phyloP scores from a whole-genome alignment of 2,329 filamentous ascomycete genomes.

The Clarireedia paspali region DNA sequence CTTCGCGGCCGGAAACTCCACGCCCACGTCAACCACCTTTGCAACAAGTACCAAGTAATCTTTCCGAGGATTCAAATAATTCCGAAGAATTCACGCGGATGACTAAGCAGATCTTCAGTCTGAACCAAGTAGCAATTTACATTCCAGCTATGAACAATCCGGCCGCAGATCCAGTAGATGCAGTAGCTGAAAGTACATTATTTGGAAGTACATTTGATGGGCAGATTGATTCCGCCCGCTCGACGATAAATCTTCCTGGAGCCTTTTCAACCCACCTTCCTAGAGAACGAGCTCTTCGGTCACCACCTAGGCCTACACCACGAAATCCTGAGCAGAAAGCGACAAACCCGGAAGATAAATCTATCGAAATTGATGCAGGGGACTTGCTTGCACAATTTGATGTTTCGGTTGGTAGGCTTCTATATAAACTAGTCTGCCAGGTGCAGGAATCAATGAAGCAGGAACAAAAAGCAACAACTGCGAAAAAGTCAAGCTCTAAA shows the following conservation, averaged over 20 bases:
- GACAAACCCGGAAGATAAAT: constrained; percentile 7
- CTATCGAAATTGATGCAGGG: constrained; percentile 26
- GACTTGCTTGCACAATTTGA: constrained; percentile 27
- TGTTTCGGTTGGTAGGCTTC: constrained; percentile 27
- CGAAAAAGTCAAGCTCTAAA: constrained; percentile 7
- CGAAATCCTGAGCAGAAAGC: neutral
- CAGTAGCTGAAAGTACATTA: constrained; percentile 5
- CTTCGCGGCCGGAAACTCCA: neutral
- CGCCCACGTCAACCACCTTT: constrained; percentile 11
- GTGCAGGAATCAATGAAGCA: constrained; percentile 21
- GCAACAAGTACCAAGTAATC: constrained; percentile 18
- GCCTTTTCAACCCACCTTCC: constrained; percentile 46
- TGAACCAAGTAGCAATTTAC: constrained; percentile 31
- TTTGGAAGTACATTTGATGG: constrained; percentile 17
- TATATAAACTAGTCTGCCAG: constrained; percentile 25
- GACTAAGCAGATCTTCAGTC: constrained; percentile 29
- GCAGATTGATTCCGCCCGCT: constrained; percentile 21
- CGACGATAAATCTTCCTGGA: constrained; percentile 48
- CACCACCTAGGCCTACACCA: neutral
- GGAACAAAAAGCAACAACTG: constrained; percentile 1
- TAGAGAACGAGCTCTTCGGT: neutral
- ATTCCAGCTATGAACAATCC: constrained; percentile 17
- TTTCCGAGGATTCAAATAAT: constrained; percentile 22
- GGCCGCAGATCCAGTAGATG: constrained; percentile 3
- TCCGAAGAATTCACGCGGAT: constrained; percentile 24